Evolutionary conservation across 257 asterid genomes (phyloP).

Genomic region (Solanum paucissectum): DNA sequence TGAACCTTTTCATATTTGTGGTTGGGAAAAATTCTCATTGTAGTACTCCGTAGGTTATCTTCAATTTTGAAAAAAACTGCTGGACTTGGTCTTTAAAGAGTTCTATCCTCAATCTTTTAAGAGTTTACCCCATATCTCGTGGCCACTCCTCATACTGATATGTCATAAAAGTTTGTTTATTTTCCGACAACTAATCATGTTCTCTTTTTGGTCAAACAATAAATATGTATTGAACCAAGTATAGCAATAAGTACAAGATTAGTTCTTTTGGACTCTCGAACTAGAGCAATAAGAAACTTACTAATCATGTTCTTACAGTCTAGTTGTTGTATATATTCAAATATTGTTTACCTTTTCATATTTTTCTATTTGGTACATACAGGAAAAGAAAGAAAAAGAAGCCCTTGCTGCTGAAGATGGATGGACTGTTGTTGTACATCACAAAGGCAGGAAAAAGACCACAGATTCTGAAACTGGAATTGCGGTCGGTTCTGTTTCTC

Average conservation of each 20-base stretch:
- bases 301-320: not conserved
- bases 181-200: not conserved
- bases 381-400: slow-evolving; percentile 74
- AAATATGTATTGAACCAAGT: not conserved
- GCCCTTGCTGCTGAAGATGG: slow-evolving; percentile 87
- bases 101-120: not conserved
- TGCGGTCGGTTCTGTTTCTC: slow-evolving; percentile 81
- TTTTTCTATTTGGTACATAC: slow-evolving; percentile 9
- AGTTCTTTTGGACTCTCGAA: not conserved
- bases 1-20: not conserved
- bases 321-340: not conserved
- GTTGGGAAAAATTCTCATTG: not conserved
- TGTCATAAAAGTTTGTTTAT: not conserved
- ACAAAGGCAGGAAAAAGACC: slow-evolving; percentile 89
- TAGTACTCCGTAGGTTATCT: not conserved
- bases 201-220: not conserved
- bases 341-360: not conserved
- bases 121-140: not conserved
- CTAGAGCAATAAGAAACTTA: not conserved
- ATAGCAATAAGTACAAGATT: not conserved
- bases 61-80: not conserved
- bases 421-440: slow-evolving; percentile 91
- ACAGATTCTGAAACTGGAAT: slow-evolving; percentile 77
- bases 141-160: not conserved
- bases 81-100: not conserved